These are phyloP conservation scores for Magnolia kwangsiensis DNA, from an alignment of 164 flowering plant genomes.

Conservation along the genomic window DNA sequence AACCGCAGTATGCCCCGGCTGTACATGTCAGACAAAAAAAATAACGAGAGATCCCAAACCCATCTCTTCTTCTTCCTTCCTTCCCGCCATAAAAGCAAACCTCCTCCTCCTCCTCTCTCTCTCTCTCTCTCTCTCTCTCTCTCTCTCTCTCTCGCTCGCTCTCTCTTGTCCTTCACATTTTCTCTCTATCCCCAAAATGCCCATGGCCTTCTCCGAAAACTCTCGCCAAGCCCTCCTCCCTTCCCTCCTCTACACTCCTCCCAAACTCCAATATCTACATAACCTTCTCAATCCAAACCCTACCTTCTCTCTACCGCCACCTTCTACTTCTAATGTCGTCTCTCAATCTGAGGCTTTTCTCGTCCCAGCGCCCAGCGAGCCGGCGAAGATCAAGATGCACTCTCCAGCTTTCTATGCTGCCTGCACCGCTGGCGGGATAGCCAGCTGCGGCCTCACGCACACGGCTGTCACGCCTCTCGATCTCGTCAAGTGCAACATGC, in stretches of 20 bases:
- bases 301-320: slow-evolving; percentile 8
- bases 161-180: no score
- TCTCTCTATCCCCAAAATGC: neutral
- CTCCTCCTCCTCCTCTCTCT: neutral
- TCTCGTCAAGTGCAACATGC: slow-evolving; percentile 94
- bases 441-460: slow-evolving; percentile 85
- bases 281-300: slow-evolving; percentile 11
- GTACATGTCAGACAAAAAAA: no score
- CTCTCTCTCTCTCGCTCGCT: no score
- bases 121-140: neutral
- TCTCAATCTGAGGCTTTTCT: slow-evolving; percentile 23
- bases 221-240: slow-evolving; percentile 48
- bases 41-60: no score
- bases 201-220: slow-evolving; percentile 41
- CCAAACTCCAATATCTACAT: slow-evolving; percentile 16
- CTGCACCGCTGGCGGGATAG: slow-evolving; percentile 69
- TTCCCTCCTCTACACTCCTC: slow-evolving; percentile 44
- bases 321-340: slow-evolving; percentile 11
- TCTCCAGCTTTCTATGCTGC: slow-evolving; percentile 79
- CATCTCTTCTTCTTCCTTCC: neutral
- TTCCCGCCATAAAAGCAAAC: neutral
- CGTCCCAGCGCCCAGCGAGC: slow-evolving; percentile 62
- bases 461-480: slow-evolving; percentile 90
- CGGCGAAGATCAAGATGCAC: slow-evolving; percentile 74
- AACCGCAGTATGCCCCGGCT: neutral